Conservation (phyloP, 805 yeast genomes). For the Hanseniaspora mollemarum region DNA sequence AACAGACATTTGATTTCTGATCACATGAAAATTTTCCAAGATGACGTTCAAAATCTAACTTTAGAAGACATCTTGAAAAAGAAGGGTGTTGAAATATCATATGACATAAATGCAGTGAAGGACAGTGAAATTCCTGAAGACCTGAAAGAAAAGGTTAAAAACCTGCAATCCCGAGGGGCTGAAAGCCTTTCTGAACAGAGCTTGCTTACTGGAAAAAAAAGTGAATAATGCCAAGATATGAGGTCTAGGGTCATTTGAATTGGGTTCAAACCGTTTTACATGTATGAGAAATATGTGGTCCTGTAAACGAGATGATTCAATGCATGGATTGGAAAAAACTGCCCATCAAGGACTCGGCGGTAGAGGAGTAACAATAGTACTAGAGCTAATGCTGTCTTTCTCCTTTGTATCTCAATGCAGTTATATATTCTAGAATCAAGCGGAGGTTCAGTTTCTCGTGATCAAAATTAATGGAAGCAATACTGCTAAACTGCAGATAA, state of each 20-base stretch:
- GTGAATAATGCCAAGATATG: too few species aligned
- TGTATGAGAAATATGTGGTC: too few species aligned
- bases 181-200: background rate
- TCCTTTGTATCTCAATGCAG: too few species aligned
- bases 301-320: too few species aligned
- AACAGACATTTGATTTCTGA: conserved; percentile 87
- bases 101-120: conserved; percentile 53
- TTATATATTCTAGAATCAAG: too few species aligned
- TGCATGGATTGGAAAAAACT: too few species aligned
- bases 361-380: too few species aligned
- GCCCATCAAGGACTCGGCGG: too few species aligned
- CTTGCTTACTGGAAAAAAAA: conserved; percentile 21
- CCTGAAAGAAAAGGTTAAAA: conserved; percentile 19
- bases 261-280: too few species aligned
- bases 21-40: conserved; percentile 72
- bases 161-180: conserved; percentile 17
- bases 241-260: too few species aligned
- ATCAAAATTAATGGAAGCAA: background rate
- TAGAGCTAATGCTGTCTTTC: background rate
- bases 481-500: background rate
- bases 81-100: conserved; percentile 63
- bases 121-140: conserved; percentile 32
- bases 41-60: conserved; percentile 46
- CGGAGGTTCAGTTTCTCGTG: background rate
- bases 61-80: conserved; percentile 65